Evolutionary conservation across 108 stramenopile species (phyloP).

Genomic region (Discostella stelligeroides): DNA sequence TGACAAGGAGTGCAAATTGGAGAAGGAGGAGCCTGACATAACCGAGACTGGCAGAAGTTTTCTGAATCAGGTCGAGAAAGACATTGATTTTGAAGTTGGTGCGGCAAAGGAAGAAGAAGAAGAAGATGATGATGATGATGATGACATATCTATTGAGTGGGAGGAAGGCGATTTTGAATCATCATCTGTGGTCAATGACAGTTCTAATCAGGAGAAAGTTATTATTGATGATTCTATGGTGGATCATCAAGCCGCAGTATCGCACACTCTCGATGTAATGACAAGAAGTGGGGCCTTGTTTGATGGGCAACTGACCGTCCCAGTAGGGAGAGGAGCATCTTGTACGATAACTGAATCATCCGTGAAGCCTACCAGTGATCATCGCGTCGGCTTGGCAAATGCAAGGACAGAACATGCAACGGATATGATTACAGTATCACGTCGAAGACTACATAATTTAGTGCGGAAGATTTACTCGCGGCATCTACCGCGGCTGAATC

Average conservation of each 20-base stretch:
- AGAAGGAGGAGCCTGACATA: not conserved
- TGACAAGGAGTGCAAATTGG: not conserved
- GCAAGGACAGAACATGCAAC: not conserved
- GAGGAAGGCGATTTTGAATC: constrained; percentile 42
- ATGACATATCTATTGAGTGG: constrained; percentile 46
- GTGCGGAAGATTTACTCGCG: constrained; percentile 21
- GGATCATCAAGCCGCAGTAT: constrained; percentile 33
- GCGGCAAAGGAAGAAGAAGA: not conserved
- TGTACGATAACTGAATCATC: not conserved
- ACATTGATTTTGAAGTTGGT: not conserved
- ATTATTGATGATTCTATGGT: not conserved
- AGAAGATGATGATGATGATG: constrained; percentile 25
- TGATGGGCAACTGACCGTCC: constrained; percentile 27
- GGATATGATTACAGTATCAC: not conserved
- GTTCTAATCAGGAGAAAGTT: not conserved
- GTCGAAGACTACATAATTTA: constrained; percentile 23
- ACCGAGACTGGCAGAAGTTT: not conserved
- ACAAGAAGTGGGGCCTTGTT: constrained; percentile 37
- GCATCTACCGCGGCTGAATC: constrained; percentile 25
- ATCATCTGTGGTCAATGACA: not conserved
- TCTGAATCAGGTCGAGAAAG: not conserved
- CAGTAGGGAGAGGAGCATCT: constrained; percentile 11
- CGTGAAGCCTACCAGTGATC: not conserved
- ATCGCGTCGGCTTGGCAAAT: no score
- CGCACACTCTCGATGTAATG: constrained; percentile 43